phyloP scores from a whole-genome alignment of 305 asterid genomes.

The Andrographis paniculata region DNA sequence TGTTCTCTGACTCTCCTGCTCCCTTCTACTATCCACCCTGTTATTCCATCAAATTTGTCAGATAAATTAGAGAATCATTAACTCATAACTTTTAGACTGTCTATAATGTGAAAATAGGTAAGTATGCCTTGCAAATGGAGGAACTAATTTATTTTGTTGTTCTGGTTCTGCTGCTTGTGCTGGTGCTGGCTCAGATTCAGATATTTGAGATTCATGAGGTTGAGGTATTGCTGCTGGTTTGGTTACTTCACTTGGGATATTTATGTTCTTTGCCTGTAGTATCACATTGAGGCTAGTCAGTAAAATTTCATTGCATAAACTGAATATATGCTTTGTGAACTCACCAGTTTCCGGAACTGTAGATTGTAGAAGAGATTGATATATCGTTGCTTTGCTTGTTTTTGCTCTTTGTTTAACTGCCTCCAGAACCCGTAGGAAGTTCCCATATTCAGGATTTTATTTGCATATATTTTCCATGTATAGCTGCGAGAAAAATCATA shows the following conservation, averaged over 20 bases:
- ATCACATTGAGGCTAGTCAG: not conserved
- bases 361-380: slow-evolving; percentile 41
- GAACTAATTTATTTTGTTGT: slow-evolving; percentile 2
- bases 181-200: slow-evolving; percentile 3
- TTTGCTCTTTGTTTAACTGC: slow-evolving; percentile 32
- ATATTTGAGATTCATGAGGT: slow-evolving; percentile 12
- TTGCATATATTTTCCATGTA: slow-evolving; percentile 59
- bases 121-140: slow-evolving; percentile 24
- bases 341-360: slow-evolving; percentile 46
- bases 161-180: slow-evolving; percentile 5
- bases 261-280: slow-evolving; percentile 31
- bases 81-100: not conserved
- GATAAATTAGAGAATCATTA: not conserved
- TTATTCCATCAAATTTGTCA: not conserved
- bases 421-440: slow-evolving; percentile 48
- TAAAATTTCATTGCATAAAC: not conserved
- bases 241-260: slow-evolving; percentile 23
- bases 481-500: slow-evolving; percentile 27
- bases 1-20: not conserved
- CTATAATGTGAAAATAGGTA: not conserved
- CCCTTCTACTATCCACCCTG: slow-evolving; percentile 11
- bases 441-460: slow-evolving; percentile 52
- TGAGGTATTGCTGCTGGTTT: slow-evolving; percentile 17
- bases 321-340: slow-evolving; percentile 1
- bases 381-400: slow-evolving; percentile 40